Conservation (phyloP, 2,329 filamentous ascomycete species). For the Colletotrichum godetiae region DNA sequence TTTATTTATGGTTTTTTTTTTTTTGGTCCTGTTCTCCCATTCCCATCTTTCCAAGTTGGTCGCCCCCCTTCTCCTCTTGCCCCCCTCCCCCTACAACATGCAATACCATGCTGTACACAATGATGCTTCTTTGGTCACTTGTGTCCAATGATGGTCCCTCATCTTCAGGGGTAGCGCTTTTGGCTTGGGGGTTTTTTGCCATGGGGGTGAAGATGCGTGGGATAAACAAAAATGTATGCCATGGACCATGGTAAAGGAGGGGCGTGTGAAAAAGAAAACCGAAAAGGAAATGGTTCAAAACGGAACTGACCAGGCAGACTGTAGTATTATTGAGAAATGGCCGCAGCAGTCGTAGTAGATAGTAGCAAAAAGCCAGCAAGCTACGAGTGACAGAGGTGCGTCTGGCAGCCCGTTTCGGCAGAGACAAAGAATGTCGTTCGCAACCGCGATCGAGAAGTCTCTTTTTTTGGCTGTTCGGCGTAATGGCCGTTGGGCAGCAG, state of each 20-base stretch:
- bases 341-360: slow-evolving; percentile 11
- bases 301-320: slow-evolving; percentile 8
- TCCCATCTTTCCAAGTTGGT: background rate
- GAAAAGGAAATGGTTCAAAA: slow-evolving; percentile 2
- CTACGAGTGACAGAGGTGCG: slow-evolving; percentile 20
- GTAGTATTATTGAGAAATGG: slow-evolving; percentile 26
- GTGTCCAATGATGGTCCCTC: slow-evolving; percentile 29
- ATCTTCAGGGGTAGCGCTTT: slow-evolving; percentile 19
- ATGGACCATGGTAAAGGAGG: background rate
- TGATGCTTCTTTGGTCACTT: slow-evolving; percentile 24
- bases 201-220: slow-evolving; percentile 20
- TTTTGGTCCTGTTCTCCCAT: background rate
- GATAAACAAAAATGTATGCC: slow-evolving; percentile 17
- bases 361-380: background rate
- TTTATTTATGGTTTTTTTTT: slow-evolving; percentile 33
- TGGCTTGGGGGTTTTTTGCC: slow-evolving; percentile 6
- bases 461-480: background rate
- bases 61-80: slow-evolving; percentile 8
- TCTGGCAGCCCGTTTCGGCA: slow-evolving; percentile 22
- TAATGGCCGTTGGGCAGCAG: slow-evolving; percentile 34
- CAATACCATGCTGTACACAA: slow-evolving; percentile 30
- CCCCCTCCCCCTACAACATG: slow-evolving; percentile 28
- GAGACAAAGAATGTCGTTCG: slow-evolving; percentile 29
- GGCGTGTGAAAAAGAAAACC: slow-evolving; percentile 16
- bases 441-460: slow-evolving; percentile 35